These are phyloP conservation scores for Rhodotorula sp. DNA, from an alignment of 1,284 basidiomycete species.

Conservation along the genomic window DNA sequence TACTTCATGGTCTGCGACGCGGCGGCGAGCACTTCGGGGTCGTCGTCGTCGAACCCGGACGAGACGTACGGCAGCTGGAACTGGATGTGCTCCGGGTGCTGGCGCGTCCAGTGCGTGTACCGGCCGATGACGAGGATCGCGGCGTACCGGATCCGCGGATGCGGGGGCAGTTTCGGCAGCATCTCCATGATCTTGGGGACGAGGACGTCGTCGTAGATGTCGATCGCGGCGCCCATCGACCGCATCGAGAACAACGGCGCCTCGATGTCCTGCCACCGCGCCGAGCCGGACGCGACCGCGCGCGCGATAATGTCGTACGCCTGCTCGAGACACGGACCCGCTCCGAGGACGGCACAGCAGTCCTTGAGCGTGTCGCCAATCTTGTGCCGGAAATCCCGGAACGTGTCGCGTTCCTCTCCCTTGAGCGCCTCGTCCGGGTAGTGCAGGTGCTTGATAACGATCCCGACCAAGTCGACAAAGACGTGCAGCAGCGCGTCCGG, in stretches of 20 bases:
- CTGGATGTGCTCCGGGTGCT: slow-evolving; percentile 82
- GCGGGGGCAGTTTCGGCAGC: slow-evolving; percentile 81
- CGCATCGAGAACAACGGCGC: slow-evolving; percentile 97
- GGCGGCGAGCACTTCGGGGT: slow-evolving; percentile 71
- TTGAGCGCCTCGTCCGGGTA: slow-evolving; percentile 73
- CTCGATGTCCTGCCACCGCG: slow-evolving; percentile 92
- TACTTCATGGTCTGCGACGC: slow-evolving; percentile 95
- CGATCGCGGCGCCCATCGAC: slow-evolving; percentile 94
- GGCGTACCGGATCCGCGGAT: slow-evolving; percentile 91
- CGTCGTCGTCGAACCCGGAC: slow-evolving; percentile 75
- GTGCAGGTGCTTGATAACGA: slow-evolving; percentile 87
- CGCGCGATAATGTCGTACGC: slow-evolving; percentile 76
- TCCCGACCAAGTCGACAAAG: slow-evolving; percentile 76
- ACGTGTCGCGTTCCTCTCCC: slow-evolving; percentile 87
- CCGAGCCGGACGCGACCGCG: slow-evolving; percentile 58
- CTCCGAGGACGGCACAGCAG: slow-evolving; percentile 90
- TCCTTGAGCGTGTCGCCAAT: slow-evolving; percentile 99
- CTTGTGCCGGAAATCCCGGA: slow-evolving; percentile 90
- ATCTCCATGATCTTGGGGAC: slow-evolving; percentile 95
- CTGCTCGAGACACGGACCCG: slow-evolving; percentile 75
- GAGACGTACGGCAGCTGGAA: slow-evolving; percentile 88
- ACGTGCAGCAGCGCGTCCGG: slow-evolving; percentile 68
- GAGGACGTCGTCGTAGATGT: slow-evolving; percentile 75
- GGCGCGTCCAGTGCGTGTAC: slow-evolving; percentile 95
- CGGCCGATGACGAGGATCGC: slow-evolving; percentile 91